Percentiles rank a stretch among this genome's conserved stretches.
Evolutionary conservation across 306 rosid species (phyloP).

Genomic region (Pueraria montana): DNA sequence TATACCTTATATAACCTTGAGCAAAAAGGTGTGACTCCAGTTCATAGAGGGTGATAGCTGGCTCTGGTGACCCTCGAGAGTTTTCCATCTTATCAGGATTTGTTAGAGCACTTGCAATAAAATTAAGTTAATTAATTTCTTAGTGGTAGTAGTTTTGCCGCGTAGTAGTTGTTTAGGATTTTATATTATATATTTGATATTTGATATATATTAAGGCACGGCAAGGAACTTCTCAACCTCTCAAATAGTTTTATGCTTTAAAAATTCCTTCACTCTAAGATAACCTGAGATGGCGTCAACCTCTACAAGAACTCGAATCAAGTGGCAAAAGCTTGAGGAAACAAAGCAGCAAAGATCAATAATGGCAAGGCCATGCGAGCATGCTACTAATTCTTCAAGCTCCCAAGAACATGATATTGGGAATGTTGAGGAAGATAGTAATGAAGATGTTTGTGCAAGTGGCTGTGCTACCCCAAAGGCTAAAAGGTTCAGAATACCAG

Average conservation of each 20-base stretch:
- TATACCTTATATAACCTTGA: constrained; percentile 40
- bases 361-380: constrained; percentile 34
- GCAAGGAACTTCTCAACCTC: constrained; percentile 50
- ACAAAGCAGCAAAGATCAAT: constrained; percentile 36
- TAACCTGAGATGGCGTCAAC: constrained; percentile 49
- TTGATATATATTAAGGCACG: not conserved
- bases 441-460: constrained; percentile 29
- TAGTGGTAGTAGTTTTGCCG: constrained; percentile 57
- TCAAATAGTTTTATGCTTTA: constrained; percentile 26
- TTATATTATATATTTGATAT: not conserved
- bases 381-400: constrained; percentile 28
- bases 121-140: constrained; percentile 12
- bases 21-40: constrained; percentile 25
- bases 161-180: not conserved
- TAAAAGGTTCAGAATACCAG: constrained; percentile 61
- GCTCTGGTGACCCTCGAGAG: not conserved
- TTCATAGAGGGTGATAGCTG: constrained; percentile 22
- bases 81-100: constrained; percentile 53
- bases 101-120: constrained; percentile 43
- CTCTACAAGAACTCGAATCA: constrained; percentile 40
- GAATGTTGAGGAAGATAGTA: constrained; percentile 18
- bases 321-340: constrained; percentile 38
- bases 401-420: constrained; percentile 2
- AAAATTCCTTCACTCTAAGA: constrained; percentile 9
- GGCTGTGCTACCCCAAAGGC: constrained; percentile 70